Evolutionary conservation across 768 basidiomycete genomes (phyloP).

Genomic region (Clitopilus passeckerianus): DNA sequence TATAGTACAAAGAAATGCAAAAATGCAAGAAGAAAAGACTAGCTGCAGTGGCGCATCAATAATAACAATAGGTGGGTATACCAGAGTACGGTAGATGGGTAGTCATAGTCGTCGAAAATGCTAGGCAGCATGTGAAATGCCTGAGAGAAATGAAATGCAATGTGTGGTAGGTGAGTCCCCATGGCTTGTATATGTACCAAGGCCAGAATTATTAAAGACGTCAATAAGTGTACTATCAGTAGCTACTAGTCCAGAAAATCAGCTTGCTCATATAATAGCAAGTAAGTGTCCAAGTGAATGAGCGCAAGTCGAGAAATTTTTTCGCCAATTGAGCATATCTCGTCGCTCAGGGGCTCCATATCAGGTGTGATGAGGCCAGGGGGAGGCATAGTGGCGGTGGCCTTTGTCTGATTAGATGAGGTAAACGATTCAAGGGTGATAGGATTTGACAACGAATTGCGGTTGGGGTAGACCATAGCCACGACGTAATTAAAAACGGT

Average conservation of each 20-base stretch:
- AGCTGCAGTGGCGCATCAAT: background rate
- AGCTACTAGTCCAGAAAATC: slow-evolving; percentile 34
- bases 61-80: background rate
- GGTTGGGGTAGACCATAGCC: slow-evolving; percentile 43
- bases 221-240: background rate
- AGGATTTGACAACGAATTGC: slow-evolving; percentile 27
- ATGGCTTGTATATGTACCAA: background rate
- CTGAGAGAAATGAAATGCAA: background rate
- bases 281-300: slow-evolving; percentile 73
- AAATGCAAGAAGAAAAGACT: background rate
- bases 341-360: slow-evolving; percentile 67
- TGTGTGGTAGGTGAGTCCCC: background rate
- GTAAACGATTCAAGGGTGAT: slow-evolving; percentile 19
- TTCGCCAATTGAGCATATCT: slow-evolving; percentile 64
- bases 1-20: background rate
- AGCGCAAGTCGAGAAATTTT: slow-evolving; percentile 67
- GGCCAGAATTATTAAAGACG: background rate
- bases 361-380: slow-evolving; percentile 40
- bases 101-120: background rate
- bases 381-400: slow-evolving; percentile 10
- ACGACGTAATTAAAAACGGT: slow-evolving; percentile 60
- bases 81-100: background rate
- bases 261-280: slow-evolving; percentile 71
- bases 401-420: slow-evolving; percentile 10
- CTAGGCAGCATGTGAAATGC: background rate